Conservation (phyloP, 176 grass and related monocot genomes). For the Carex kokanica region DNA sequence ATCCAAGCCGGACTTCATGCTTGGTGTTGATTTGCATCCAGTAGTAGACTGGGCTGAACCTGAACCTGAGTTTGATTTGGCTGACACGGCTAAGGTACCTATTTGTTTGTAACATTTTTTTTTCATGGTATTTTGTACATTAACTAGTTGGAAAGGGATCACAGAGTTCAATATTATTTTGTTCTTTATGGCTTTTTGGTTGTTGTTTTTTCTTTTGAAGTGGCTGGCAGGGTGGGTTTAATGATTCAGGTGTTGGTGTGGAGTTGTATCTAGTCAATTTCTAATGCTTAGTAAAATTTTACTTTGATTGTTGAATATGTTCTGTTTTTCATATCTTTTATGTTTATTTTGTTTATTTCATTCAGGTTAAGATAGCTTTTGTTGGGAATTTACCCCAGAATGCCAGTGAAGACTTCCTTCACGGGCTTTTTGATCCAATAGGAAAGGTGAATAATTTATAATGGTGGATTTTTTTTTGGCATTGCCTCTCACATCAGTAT, state of each 20-base stretch:
- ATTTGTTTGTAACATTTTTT: conserved; percentile 8
- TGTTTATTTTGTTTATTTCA: conserved; percentile 27
- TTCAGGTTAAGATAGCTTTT: conserved; percentile 66
- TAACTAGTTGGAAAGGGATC: background rate
- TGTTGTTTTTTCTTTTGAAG: no score
- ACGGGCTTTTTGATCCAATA: conserved; percentile 60
- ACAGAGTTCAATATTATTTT: background rate
- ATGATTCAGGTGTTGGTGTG: background rate
- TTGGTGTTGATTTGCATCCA: conserved; percentile 67
- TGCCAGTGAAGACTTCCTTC: conserved; percentile 57
- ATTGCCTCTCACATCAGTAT: background rate
- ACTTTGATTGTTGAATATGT: background rate
- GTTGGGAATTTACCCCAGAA: conserved; percentile 72
- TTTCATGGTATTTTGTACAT: conserved; percentile 22
- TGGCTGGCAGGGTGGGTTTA: background rate
- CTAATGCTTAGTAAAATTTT: background rate
- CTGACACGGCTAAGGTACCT: conserved; percentile 68
- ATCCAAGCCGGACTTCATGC: conserved; percentile 71
- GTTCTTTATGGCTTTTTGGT: background rate
- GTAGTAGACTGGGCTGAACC: conserved; percentile 76
- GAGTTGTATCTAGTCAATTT: background rate
- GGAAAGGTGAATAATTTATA: conserved; percentile 48
- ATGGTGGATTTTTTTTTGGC: conserved; percentile 2
- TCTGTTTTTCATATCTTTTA: conserved; percentile 17
- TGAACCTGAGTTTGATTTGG: conserved; percentile 51